These are phyloP conservation scores for Fusarium decemcellulare DNA, from an alignment of 2,329 filamentous ascomycete genomes.

Conservation along the genomic window DNA sequence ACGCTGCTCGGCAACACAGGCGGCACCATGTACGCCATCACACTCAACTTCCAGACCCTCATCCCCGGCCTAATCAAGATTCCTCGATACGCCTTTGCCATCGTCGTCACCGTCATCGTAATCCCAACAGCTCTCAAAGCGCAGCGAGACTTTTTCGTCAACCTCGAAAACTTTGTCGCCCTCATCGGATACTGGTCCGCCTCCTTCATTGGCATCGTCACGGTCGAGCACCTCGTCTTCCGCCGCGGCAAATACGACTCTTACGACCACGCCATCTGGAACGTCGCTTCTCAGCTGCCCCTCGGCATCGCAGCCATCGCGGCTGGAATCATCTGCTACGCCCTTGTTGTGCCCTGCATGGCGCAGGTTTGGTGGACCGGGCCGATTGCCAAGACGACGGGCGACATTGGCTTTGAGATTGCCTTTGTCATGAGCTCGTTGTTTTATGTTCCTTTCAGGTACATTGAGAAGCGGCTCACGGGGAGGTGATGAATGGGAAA, in stretches of 20 bases:
- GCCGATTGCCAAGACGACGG: slow-evolving; percentile 71
- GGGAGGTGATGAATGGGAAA: slow-evolving; percentile 36
- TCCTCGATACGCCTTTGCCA: slow-evolving; percentile 70
- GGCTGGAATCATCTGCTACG: slow-evolving; percentile 62
- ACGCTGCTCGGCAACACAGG: slow-evolving; percentile 72
- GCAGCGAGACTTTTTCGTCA: slow-evolving; percentile 69
- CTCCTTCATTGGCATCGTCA: slow-evolving; percentile 66
- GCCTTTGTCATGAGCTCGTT: slow-evolving; percentile 67
- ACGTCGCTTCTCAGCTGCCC: slow-evolving; percentile 60
- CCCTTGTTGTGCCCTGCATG: slow-evolving; percentile 71
- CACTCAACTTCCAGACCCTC: slow-evolving; percentile 75
- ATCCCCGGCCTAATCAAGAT: slow-evolving; percentile 68
- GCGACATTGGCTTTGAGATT: slow-evolving; percentile 77
- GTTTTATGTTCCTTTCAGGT: slow-evolving; percentile 63
- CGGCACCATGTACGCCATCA: slow-evolving; percentile 73
- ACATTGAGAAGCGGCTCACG: slow-evolving; percentile 57
- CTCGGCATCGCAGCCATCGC: slow-evolving; percentile 62
- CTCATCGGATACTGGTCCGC: slow-evolving; percentile 73
- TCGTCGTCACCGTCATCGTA: slow-evolving; percentile 71
- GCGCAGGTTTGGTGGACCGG: slow-evolving; percentile 73
- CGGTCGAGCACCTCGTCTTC: slow-evolving; percentile 64
- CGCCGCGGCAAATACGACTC: slow-evolving; percentile 59
- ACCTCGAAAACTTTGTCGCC: slow-evolving; percentile 69
- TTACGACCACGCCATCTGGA: slow-evolving; percentile 65
- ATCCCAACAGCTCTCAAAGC: slow-evolving; percentile 72